Evolutionary conservation across 257 asterid species (phyloP).

Genomic region (Ligustrum vulgare): DNA sequence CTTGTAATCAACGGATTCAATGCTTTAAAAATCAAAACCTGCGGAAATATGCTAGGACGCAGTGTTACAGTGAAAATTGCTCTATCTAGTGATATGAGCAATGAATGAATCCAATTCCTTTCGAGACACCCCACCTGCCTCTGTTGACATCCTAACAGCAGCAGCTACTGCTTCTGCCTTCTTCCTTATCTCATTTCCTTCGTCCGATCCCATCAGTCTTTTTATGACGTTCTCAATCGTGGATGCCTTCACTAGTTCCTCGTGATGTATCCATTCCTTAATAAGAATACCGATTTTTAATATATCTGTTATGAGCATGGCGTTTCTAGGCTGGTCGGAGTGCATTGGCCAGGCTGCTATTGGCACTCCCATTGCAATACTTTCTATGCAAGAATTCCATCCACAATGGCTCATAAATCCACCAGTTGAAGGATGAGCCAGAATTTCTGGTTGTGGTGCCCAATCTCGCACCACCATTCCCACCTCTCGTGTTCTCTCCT

Average conservation of each 20-base stretch:
- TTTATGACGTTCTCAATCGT: slow-evolving; percentile 29
- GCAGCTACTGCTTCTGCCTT: slow-evolving; percentile 38
- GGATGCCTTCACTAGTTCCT: slow-evolving; percentile 17
- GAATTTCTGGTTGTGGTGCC: slow-evolving; percentile 58
- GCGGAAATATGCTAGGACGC: not conserved
- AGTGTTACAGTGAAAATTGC: not conserved
- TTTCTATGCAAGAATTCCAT: slow-evolving; percentile 62
- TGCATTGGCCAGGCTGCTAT: slow-evolving; percentile 65
- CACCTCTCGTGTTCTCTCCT: slow-evolving; percentile 23
- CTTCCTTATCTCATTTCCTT: slow-evolving; percentile 38
- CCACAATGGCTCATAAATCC: slow-evolving; percentile 63
- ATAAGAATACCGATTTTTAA: slow-evolving; percentile 36
- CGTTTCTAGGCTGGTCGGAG: slow-evolving; percentile 50
- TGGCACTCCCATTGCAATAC: slow-evolving; percentile 49
- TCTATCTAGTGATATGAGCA: slow-evolving; percentile 29
- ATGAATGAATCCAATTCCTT: slow-evolving; percentile 26
- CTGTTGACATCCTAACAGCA: not conserved
- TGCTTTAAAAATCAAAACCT: not conserved
- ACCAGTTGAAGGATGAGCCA: slow-evolving; percentile 38
- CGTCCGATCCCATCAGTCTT: slow-evolving; percentile 39
- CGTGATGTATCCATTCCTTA: slow-evolving; percentile 35
- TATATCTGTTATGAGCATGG: slow-evolving; percentile 28
- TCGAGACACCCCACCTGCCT: slow-evolving; percentile 19
- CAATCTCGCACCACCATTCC: slow-evolving; percentile 49
- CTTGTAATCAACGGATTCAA: no score